Evolutionary conservation across 2,329 filamentous ascomycete genomes (phyloP).

Genomic region (Seiridium unicorne): DNA sequence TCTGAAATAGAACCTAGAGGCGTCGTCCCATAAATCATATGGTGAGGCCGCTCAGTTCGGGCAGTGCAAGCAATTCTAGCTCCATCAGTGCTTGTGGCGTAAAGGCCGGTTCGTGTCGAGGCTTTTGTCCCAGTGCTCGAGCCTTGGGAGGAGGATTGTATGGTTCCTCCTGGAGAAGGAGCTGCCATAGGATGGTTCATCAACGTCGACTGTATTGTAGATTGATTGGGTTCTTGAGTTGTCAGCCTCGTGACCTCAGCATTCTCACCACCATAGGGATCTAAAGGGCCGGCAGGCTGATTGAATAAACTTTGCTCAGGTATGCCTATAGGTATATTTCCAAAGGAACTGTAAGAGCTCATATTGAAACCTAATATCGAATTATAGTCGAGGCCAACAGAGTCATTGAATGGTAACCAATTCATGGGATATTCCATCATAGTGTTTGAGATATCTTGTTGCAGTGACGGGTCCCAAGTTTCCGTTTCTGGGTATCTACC

Average conservation of each 20-base stretch:
- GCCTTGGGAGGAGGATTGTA: not conserved
- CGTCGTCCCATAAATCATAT: not conserved
- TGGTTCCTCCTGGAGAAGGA: not conserved
- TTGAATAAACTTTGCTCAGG: not conserved
- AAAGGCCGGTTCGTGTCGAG: not conserved
- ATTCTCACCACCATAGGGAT: not conserved
- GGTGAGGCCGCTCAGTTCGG: not conserved
- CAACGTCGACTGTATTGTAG: too few relatives aligned
- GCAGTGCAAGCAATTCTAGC: conserved; percentile 1
- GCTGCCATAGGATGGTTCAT: not conserved
- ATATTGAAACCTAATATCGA: conserved; percentile 1
- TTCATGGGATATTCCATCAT: conserved; percentile 1
- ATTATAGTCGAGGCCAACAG: not conserved
- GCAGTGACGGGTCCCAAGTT: not conserved
- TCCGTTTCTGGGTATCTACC: not conserved
- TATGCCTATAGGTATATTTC: not conserved
- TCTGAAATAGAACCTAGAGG: not conserved
- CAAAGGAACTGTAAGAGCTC: not conserved
- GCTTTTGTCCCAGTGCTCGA: not conserved
- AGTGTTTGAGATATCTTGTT: not conserved
- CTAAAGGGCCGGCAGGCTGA: too few relatives aligned
- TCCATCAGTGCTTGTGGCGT: not conserved
- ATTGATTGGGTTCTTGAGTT: not conserved
- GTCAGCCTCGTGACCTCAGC: too few relatives aligned
- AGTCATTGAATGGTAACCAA: not conserved